These are phyloP conservation scores for Dryas drummondii DNA, from an alignment of 306 rosid species.

Conservation along the genomic window DNA sequence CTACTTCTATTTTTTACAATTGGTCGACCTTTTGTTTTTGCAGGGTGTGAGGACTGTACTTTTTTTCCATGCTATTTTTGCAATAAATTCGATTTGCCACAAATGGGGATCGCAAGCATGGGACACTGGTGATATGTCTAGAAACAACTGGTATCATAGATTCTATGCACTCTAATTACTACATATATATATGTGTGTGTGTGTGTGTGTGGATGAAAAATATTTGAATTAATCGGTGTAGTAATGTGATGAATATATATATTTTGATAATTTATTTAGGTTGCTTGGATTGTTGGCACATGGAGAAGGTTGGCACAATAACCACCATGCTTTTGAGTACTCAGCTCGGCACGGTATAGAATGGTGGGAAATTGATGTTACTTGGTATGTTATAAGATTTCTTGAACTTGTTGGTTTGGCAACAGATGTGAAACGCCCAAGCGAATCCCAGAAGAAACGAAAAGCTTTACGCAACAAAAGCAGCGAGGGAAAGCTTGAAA, in stretches of 20 bases:
- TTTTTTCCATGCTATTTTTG: constrained; percentile 79
- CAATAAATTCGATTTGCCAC: constrained; percentile 86
- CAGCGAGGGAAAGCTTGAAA: not conserved
- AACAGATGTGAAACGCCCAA: constrained; percentile 68
- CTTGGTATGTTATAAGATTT: constrained; percentile 66
- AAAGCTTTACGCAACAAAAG: constrained; percentile 35
- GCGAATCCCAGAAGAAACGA: constrained; percentile 50
- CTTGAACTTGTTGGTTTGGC: constrained; percentile 73
- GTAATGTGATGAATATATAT: not conserved
- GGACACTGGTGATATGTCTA: constrained; percentile 78
- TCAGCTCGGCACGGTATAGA: constrained; percentile 90
- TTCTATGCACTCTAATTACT: no score
- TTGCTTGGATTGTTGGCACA: constrained; percentile 77
- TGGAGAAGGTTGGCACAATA: constrained; percentile 95
- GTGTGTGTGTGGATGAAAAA: no score
- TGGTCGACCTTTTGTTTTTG: not conserved
- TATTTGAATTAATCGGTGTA: not conserved
- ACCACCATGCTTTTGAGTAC: constrained; percentile 88
- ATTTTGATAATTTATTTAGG: constrained; percentile 34
- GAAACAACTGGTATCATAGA: constrained; percentile 59
- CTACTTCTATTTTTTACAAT: not conserved
- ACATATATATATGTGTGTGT: no score
- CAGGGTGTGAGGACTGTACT: constrained; percentile 77
- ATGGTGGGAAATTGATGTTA: constrained; percentile 91
- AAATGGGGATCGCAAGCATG: constrained; percentile 75